phyloP scores from a whole-genome alignment of 805 yeast genomes.

The Diddensiella caesifluorescens region DNA sequence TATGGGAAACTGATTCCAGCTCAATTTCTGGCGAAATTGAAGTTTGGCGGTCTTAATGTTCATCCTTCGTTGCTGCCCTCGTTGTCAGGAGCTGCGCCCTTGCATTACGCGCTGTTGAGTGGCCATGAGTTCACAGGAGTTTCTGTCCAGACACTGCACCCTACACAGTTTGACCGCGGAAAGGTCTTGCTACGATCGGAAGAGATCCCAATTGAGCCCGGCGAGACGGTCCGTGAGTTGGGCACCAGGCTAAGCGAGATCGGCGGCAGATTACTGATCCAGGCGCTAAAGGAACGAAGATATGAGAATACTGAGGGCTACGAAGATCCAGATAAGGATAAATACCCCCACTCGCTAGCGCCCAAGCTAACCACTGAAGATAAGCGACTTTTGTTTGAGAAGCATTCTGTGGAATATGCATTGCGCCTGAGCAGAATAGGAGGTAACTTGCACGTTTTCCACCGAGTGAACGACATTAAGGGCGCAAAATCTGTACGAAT shows the following conservation, averaged over 20 bases:
- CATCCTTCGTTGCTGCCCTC: constrained; percentile 87
- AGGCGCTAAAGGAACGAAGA: constrained; percentile 37
- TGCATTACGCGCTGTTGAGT: constrained; percentile 71
- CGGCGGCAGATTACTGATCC: constrained; percentile 57
- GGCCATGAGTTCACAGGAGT: constrained; percentile 68
- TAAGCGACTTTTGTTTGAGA: constrained; percentile 41
- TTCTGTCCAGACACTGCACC: constrained; percentile 84
- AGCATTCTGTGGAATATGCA: constrained; percentile 37
- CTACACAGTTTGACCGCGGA: constrained; percentile 80
- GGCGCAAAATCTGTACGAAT: constrained; percentile 2
- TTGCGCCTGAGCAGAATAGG: constrained; percentile 11
- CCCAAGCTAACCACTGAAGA: constrained; percentile 43
- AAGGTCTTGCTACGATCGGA: constrained; percentile 55
- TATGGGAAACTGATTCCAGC: constrained; percentile 79
- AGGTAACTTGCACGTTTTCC: constrained; percentile 17
- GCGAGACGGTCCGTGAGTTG: constrained; percentile 45
- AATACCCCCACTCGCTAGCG: constrained; percentile 48
- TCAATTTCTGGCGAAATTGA: constrained; percentile 42
- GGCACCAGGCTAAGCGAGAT: constrained; percentile 46
- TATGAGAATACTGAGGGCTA: constrained; percentile 21
- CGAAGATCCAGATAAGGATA: constrained; percentile 3
- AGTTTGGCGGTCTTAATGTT: constrained; percentile 74
- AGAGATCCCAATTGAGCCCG: constrained; percentile 36
- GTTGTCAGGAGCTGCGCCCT: constrained; percentile 82
- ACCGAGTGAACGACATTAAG: constrained; percentile 2